Base-by-base conservation (phyloP, 2,329 filamentous ascomycete genomes). In the Ascochyta rabiei region DNA sequence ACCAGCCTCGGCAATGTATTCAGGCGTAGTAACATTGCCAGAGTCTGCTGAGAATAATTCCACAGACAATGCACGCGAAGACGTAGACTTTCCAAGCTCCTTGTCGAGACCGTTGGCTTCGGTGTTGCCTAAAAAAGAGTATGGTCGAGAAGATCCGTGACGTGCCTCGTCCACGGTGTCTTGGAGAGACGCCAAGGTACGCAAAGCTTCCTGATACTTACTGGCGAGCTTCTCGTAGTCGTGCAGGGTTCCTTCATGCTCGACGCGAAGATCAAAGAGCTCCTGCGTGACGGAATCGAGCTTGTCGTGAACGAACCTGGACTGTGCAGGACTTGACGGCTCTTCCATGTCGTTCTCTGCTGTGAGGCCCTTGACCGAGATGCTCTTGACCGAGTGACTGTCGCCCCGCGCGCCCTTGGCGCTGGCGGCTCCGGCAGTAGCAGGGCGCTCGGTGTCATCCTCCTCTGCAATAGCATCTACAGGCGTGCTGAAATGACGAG, bases 121-220 rank as follows among this genome's bases (percentile, higher is more conserved):
- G 68, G 82, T 81, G 71, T 92, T 88, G 59, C 87, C 91, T 85
- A 95, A 88, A 87, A 95, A 95, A 82, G 92, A 93, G 51, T 86
- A 83, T 12, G 90, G 89, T 19, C 89, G 83, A 51, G 76, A 76
- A 47, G 77, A 77, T 12, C 67, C 81, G 68, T 91, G 89, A 30
- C 87, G 86, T 26, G 87, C 83, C 77, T 96, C 91, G 65, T 96
- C 90, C 31, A 92, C 82, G 24, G 85, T 84, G 70, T 97, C 93
- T 73, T 96, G 92, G 42, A 98, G 82, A 71, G 95, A 89, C 6
- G 90, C 88, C 37, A 99, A 76, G 9, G 89, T 87, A 42, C 88
- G 88, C 58, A 99, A 80, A 5, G 93, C 90, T 68, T 96, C 89
- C 68, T 96, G 91, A 66, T 99, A 99, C 75, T 96, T 98, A 63